Base-by-base conservation (phyloP, 2,329 filamentous ascomycete species). In the Botryosphaeria agaves region DNA sequence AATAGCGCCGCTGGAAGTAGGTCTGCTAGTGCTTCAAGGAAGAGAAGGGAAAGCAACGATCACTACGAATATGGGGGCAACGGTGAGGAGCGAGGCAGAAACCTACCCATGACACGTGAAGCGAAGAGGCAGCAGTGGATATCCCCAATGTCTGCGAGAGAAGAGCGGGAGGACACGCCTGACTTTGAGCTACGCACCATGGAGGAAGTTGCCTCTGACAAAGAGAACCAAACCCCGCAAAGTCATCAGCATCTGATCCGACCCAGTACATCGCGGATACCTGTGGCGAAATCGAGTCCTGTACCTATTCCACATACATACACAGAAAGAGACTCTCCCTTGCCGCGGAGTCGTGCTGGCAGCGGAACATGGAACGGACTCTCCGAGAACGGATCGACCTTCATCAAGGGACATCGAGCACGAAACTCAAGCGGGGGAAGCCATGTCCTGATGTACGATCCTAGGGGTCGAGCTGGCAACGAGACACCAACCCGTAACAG, bases 251-350 rank as follows among this genome's bases (percentile, higher is more conserved):
- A 41, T 23, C 36, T 36, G 14, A 35, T 39, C 21, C 45, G 59
- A 33, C 57, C 59, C 18, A 58, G 69, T 56, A 59, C 68, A 3
- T 93, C 87, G 26, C 74, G 82, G 32, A 94, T 98, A 47, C 89
- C 89, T 1, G 66, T 95, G 21, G 74, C 83, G 18, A 85, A 82
- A 43, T 61, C 69, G 9, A 93, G 82, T 47, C 78, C 80, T 2
- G 67, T 72, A 14, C 83, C 84, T 7, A 75, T 91, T 34, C 69
- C 80, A 2, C 52, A 68, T 30, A 71, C 77, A 29, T 71, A 76
- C 38, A 61, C 82, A 27, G 84, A 87, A 40, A 71, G 84, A 38
- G 77, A 83, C 42, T 73, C 70, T 15, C 73, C 72, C 14, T 60
- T 76, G 26, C 57, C 66, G 32, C 70, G 84, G 34, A 68, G 62